Percentiles rank a stretch among this genome's conserved stretches.
Conservation (phyloP, 2,329 filamentous ascomycete genomes). For the Neofusicoccum sp. region DNA sequence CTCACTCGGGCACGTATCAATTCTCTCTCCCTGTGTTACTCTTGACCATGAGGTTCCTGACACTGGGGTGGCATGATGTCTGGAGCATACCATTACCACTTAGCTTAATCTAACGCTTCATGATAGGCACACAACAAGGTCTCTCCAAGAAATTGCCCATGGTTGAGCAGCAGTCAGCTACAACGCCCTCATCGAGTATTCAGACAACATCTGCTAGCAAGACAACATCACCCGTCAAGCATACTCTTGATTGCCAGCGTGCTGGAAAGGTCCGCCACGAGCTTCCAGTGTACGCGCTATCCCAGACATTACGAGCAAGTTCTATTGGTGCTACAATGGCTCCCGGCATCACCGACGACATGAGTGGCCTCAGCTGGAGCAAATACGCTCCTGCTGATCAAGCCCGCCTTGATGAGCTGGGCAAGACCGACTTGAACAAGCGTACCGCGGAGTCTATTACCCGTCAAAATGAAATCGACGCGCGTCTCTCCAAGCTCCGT, state of each 20-base stretch:
- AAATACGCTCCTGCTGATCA: not conserved
- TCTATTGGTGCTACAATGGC: slow-evolving; percentile 19
- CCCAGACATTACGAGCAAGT: slow-evolving; percentile 15
- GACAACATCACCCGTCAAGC: not conserved
- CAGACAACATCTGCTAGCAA: not conserved
- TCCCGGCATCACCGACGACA: not conserved
- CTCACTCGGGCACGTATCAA: no score
- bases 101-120: no score
- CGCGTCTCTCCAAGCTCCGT: not conserved
- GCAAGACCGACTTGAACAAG: not conserved
- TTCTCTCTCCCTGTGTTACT: no score
- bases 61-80: no score
- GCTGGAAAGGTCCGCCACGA: not conserved
- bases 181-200: no score
- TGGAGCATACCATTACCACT: no score
- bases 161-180: no score
- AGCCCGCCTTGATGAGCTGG: not conserved
- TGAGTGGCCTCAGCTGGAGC: not conserved
- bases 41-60: no score
- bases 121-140: no score
- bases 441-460: slow-evolving; percentile 4
- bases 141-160: no score
- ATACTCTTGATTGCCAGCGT: not conserved
- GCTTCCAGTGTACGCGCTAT: not conserved
- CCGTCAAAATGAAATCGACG: slow-evolving; percentile 6